Evolutionary conservation across 2,329 filamentous ascomycete species (phyloP), one percentile per base, ranked within the genome.

Genomic region (Ramularia collo-cygni): DNA sequence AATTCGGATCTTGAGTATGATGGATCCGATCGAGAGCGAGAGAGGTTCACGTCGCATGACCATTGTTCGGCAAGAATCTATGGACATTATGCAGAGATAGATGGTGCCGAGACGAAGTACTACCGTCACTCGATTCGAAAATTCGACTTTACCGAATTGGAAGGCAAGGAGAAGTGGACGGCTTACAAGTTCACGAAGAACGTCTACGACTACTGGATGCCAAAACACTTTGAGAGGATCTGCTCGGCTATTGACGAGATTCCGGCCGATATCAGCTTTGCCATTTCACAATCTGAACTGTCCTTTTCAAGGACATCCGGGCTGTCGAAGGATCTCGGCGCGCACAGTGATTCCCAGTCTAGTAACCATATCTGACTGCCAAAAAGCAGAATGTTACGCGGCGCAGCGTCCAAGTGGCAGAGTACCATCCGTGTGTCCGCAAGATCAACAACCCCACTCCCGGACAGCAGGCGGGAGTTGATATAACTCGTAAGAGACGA

Each of bases 161-260:
- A 48, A 19, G 43, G 44, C 19, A 44, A 17, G 26, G 48, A 48
- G 26, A 51, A 47, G 31, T 52, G 43, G 48, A 47, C 40, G 14
- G 31, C 43, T 35, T 51, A 46, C 34, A 44, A 40, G 26, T 52
- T 54, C 29, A 48, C 35, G 13, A 49, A 38, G 29, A 48, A 44
- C 26, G 40, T 52, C 28, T 52, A 51, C 41, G 29, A 52, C 29
- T 9, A 35, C 16, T 52, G 35, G 48, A 40, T 47, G 24, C 45
- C 48, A 5, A 37, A 17, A 16, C 42, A 52, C 38, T 35, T 50
- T n/a, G n/a, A n/a, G 26, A 26, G 39, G 29, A 47, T 52, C 8
- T 48, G 38, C 38, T 50, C 43, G 15, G 48, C 44, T 28, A 41
- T 52, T 32, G 42, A 52, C 16, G 9, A 48, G 33, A 38, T 52